phyloP scores from a whole-genome alignment of 106 monocot species.

The Phalaenopsis equestris region DNA sequence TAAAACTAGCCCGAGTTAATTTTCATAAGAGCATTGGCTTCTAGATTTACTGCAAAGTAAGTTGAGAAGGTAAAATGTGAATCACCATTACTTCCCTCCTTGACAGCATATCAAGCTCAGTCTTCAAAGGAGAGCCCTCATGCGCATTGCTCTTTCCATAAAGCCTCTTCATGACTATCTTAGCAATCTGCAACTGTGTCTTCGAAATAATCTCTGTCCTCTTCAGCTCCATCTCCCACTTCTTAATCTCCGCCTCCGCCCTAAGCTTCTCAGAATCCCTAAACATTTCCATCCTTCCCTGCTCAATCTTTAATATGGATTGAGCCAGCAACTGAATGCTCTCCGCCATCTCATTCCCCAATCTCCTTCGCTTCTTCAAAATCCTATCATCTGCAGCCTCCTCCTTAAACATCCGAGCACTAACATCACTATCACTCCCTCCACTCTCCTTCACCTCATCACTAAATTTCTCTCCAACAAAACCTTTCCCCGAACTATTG shows the following conservation, averaged over 20 bases:
- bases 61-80: slow-evolving; percentile 8
- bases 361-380: slow-evolving; percentile 26
- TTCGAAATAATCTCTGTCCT: slow-evolving; percentile 65
- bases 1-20: too few species aligned
- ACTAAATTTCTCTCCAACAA: slow-evolving; percentile 3
- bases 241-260: slow-evolving; percentile 54
- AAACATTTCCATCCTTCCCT: slow-evolving; percentile 56
- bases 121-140: slow-evolving; percentile 12
- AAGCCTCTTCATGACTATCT: slow-evolving; percentile 35
- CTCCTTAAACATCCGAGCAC: slow-evolving; percentile 3
- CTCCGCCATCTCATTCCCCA: slow-evolving; percentile 30
- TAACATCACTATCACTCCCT: slow-evolving; percentile 16
- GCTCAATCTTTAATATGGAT: slow-evolving; percentile 56
- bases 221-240: slow-evolving; percentile 67
- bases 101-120: slow-evolving; percentile 15
- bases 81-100: slow-evolving; percentile 27
- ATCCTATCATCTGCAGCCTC: not conserved
- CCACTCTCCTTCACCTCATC: slow-evolving; percentile 18
- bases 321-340: slow-evolving; percentile 53
- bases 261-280: slow-evolving; percentile 56
- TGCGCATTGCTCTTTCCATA: slow-evolving; percentile 11
- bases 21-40: not conserved
- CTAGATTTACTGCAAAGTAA: not conserved
- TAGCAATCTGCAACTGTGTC: slow-evolving; percentile 65
- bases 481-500: slow-evolving; percentile 18